A percentile compares a stretch with the other conserved stretches of the same genome.
Conservation (phyloP, 768 basidiomycete genomes). For the Xerocomus brunneocitrinus region DNA sequence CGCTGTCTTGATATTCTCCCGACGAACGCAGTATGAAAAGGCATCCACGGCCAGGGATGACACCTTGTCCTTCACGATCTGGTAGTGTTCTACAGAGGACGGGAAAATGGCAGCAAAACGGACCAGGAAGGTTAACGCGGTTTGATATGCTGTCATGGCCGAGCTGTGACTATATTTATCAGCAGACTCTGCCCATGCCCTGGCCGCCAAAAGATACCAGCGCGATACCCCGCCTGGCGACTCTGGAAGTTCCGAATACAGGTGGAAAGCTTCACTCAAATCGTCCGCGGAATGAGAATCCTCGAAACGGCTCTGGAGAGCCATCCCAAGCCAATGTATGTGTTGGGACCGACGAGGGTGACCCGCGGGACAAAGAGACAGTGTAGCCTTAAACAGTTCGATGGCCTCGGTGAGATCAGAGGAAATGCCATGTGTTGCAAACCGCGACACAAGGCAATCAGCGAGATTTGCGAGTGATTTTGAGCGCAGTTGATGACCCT, state of each 20-base stretch:
- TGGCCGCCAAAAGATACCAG: background rate
- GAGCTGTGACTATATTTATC: background rate
- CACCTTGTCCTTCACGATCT: background rate
- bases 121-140: background rate
- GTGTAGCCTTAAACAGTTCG: background rate
- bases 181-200: background rate
- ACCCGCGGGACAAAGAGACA: background rate
- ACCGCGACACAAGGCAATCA: background rate
- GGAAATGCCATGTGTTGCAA: background rate
- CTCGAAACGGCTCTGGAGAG: conserved; percentile 10
- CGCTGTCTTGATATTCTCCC: background rate
- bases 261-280: conserved; percentile 3
- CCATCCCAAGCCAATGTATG: conserved; percentile 1
- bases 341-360: background rate
- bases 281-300: conserved; percentile 5
- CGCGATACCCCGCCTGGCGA: background rate
- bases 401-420: background rate
- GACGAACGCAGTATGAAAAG: background rate
- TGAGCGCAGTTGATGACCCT: background rate
- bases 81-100: background rate
- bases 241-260: background rate
- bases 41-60: background rate
- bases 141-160: background rate
- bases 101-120: background rate
- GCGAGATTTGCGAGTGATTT: background rate